Evolutionary conservation across 225 moss, liverwort and hornwort genomes (phyloP), one percentile per base, ranked within the genome.

Genomic region (Ulota crispa): DNA sequence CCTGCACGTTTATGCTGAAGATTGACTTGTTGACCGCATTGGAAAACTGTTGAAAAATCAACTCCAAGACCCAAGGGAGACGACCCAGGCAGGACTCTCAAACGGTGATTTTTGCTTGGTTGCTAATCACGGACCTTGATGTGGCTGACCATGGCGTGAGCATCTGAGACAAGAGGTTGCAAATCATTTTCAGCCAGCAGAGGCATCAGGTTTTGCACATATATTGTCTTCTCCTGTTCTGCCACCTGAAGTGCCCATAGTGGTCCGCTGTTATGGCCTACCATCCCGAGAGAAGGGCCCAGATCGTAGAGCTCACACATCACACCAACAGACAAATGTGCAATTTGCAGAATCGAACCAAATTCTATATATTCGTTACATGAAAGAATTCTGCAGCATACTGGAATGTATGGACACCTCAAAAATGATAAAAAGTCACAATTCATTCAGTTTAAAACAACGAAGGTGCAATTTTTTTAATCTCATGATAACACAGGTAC

Each of bases 141-240:
- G 61, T 95, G 93, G 91, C 95, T 95, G 74, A 97, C 95, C 87
- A 97, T 92, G 23, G 96, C 92, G 82, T 97, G 96, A 20, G 96
- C 95, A 86, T 97, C 95, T 45, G 91, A 86, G 53, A 93, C 89
- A n/a, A 93, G 90, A 75, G 95, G 96, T 92, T 95, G 93, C 84
- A 97, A 86, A 73, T 97, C 93, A 87, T 93, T 95, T 21, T 97
- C 96, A 72, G 92, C 89, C 81, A 97, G 81, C 77, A 97, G 81
- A 68, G 96, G 95, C 81, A 97, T 84, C 83, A 97, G 84, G 47
- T 90, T 89, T 45, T 93, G 88, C 76, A 95, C 91, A 65, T 91
- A 95, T 73, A 91, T 92, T 84, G 93, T 92, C 85, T 93, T 91
- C 83, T 96, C 96, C 75, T 93, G 93, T 81, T 96, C 96, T 80